These are phyloP conservation scores for Phytophthora syringae DNA, from an alignment of 352 stramenopile genomes.

Conservation along the genomic window DNA sequence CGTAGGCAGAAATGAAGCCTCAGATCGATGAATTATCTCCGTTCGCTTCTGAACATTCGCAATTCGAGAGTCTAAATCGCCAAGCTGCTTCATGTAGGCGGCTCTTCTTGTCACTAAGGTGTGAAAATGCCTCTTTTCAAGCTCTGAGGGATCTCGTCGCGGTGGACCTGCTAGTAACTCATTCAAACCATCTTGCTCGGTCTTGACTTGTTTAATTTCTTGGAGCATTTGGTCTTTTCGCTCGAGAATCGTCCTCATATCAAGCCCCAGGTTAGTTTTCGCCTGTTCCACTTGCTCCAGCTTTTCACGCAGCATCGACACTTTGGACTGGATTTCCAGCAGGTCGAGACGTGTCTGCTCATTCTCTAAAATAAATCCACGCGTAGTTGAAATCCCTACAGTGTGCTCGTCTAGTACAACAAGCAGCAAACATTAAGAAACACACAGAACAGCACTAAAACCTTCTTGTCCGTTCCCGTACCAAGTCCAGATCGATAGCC, in stretches of 20 bases:
- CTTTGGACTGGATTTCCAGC: conserved; percentile 62
- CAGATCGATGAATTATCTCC: conserved; percentile 48
- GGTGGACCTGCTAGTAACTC: conserved; percentile 59
- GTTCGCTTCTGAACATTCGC: conserved; percentile 55
- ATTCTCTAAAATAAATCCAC: conserved; percentile 52
- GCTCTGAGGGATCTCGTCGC: conserved; percentile 63
- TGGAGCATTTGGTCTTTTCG: conserved; percentile 52
- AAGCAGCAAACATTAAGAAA: background rate
- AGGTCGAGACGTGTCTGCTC: conserved; percentile 56
- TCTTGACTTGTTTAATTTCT: conserved; percentile 57
- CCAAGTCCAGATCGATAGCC: conserved; percentile 54
- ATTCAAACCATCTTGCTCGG: conserved; percentile 58
- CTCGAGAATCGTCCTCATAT: conserved; percentile 56
- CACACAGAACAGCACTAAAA: background rate
- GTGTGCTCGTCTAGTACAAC: conserved; percentile 55
- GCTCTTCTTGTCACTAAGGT: conserved; percentile 52
- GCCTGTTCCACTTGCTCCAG: conserved; percentile 51
- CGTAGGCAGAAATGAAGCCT: conserved; percentile 44
- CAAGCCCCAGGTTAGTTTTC: conserved; percentile 43
- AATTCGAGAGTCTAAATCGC: conserved; percentile 48
- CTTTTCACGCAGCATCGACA: conserved; percentile 58
- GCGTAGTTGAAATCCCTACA: conserved; percentile 47
- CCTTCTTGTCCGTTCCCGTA: conserved; percentile 25
- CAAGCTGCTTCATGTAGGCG: conserved; percentile 56
- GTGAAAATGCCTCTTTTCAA: conserved; percentile 70